Evolutionary conservation across 2,329 filamentous ascomycete genomes (phyloP).

Genomic region (Alternaria atra): DNA sequence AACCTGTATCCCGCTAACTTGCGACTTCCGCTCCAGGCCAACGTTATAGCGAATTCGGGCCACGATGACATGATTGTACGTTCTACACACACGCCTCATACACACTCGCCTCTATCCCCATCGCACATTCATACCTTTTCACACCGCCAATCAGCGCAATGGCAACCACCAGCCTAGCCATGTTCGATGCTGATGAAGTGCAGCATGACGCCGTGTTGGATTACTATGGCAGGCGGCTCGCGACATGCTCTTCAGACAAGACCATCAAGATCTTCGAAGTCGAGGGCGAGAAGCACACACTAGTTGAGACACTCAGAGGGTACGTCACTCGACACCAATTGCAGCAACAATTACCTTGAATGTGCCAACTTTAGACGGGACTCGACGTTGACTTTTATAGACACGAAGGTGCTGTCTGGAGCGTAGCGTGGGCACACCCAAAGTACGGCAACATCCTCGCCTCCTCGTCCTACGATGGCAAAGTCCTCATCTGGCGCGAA

Average conservation of each 20-base stretch:
- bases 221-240: slow-evolving; percentile 95
- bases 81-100: slow-evolving; percentile 36
- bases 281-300: slow-evolving; percentile 87
- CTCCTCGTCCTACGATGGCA: slow-evolving; percentile 94
- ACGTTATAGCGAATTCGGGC: slow-evolving; percentile 83
- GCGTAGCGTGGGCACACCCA: slow-evolving; percentile 92
- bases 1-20: slow-evolving; percentile 43
- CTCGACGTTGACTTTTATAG: slow-evolving; percentile 58
- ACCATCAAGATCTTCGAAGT: slow-evolving; percentile 99
- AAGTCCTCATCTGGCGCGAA: slow-evolving; percentile 98
- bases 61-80: slow-evolving; percentile 99
- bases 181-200: slow-evolving; percentile 54
- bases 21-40: slow-evolving; percentile 62
- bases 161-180: slow-evolving; percentile 34
- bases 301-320: slow-evolving; percentile 95
- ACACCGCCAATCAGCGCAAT: slow-evolving; percentile 17
- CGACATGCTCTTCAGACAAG: slow-evolving; percentile 96
- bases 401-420: slow-evolving; percentile 98
- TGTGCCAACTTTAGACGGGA: accelerated
- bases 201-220: slow-evolving; percentile 97
- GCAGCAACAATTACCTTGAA: background rate
- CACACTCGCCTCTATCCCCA: background rate
- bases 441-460: slow-evolving; percentile 99
- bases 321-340: slow-evolving; percentile 55
- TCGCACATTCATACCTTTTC: background rate